Base-by-base conservation (phyloP, 768 basidiomycete genomes). In the Thelephora ganbajun region DNA sequence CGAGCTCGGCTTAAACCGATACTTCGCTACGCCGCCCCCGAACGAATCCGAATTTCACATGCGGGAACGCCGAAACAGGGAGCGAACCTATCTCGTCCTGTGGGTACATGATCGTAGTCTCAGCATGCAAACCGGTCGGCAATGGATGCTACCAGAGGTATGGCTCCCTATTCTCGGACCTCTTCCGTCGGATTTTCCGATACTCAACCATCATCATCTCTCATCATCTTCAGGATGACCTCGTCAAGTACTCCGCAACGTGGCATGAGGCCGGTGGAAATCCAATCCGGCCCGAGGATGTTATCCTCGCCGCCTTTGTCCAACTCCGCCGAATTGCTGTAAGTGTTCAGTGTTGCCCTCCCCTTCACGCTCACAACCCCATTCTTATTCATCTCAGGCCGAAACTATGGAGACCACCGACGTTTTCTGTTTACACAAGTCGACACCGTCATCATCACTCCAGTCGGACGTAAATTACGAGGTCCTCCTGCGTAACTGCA, bases 91-190 rank as follows among this genome's bases (percentile, higher is more conserved):
- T 61, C 75, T 91, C 43, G 85, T 91, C 12, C 64, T 91, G 12
- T 91, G 84, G 56, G 80, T 87, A 37, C 88, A 91, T 56, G 87
- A 91, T 62, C 80, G 87, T 47, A 85, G 82, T 57, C 70, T 90
- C 42, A 83, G 80, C 63, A 88, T 83, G 62, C 87, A 90, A 62
- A 89, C 87, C 1, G 88, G 87, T 43, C 71, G 83, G 37, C 79
- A 77, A 50, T 89, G 85, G 85, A 90, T 90, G 88, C 71, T 91
- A 16, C 84, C 83, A 7, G 87, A 89, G 66, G 71, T 72, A 20
- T 14, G 50, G 34, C 26, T 9, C 26, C 5, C 5, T 9, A 9
- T 33, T 9, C 11, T 49, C 20, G 7, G 44, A 18, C 11, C 3
- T 41, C 37, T 20, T 16, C 37, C n/a, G 20, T 41, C 3, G 37